A percentile compares a stretch with the other conserved stretches of the same genome.
Evolutionary conservation across 208 protist species (phyloP).

Genomic region (Strigomonas culicis): DNA sequence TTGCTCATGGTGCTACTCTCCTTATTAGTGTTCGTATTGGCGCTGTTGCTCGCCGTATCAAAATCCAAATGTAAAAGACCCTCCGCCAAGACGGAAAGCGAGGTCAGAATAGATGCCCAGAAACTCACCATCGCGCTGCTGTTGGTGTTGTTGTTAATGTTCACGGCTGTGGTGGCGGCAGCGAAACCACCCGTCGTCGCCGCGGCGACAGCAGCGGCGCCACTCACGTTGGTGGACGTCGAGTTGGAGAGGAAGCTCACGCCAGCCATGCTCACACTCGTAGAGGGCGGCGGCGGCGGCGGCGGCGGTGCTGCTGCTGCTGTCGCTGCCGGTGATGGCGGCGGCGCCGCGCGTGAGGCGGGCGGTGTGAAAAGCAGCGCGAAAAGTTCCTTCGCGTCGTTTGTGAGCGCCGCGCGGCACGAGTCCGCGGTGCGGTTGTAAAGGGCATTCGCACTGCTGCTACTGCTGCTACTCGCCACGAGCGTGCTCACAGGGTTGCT

Average conservation of each 20-base stretch:
- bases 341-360: too few species aligned
- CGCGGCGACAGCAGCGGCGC: too few species aligned
- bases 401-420: background rate
- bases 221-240: background rate
- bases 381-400: background rate
- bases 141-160: background rate
- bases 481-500: too few species aligned
- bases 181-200: background rate
- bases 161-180: background rate
- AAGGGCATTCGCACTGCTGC: background rate
- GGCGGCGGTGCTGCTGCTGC: too few species aligned
- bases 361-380: background rate
- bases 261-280: background rate
- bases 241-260: background rate
- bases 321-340: too few species aligned
- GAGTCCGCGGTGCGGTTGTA: background rate
- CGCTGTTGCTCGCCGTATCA: background rate
- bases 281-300: too few species aligned
- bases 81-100: constrained; percentile 2
- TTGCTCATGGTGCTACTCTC: background rate
- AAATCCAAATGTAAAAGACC: background rate
- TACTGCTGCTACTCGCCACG: background rate
- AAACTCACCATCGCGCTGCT: background rate
- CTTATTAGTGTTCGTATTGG: background rate
- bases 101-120: constrained; percentile 2